Evolutionary conservation across 2,329 filamentous ascomycete species (phyloP).

Genomic region (Stagonosporopsis cucurbitacearum): DNA sequence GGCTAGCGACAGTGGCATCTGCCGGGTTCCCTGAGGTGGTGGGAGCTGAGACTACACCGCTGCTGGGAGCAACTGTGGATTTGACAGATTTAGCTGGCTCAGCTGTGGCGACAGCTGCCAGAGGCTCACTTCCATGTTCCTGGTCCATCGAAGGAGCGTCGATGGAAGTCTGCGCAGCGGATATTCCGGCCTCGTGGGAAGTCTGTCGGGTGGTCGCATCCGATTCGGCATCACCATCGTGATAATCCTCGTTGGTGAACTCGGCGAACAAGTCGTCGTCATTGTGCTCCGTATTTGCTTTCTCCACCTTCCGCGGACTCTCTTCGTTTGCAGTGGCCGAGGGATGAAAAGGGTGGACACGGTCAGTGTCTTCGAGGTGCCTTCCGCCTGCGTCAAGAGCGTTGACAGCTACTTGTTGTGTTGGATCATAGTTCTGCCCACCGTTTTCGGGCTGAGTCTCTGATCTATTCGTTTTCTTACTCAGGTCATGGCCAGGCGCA

Average conservation of each 20-base stretch:
- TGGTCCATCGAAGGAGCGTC: background rate
- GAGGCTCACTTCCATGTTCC: background rate
- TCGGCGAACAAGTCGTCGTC: background rate
- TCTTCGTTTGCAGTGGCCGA: background rate
- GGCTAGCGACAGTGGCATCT: background rate
- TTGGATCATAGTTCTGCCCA: background rate
- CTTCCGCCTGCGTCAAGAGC: background rate
- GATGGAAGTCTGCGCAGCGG: background rate
- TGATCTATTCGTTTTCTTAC: no score
- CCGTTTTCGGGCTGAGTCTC: background rate
- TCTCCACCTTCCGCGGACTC: background rate
- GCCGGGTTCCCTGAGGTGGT: background rate
- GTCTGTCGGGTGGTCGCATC: background rate
- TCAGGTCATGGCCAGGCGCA: background rate
- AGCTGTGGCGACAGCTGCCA: no score
- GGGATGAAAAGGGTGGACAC: background rate
- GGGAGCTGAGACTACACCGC: background rate
- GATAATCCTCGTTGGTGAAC: constrained; percentile 1
- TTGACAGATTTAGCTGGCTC: background rate
- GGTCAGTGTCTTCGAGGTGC: background rate
- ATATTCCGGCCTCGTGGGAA: background rate
- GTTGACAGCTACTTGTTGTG: background rate
- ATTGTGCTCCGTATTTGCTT: background rate
- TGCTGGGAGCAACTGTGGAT: no score
- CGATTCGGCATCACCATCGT: background rate